Conservation (phyloP, 306 rosid species). For the Gastrolobium villosum region DNA sequence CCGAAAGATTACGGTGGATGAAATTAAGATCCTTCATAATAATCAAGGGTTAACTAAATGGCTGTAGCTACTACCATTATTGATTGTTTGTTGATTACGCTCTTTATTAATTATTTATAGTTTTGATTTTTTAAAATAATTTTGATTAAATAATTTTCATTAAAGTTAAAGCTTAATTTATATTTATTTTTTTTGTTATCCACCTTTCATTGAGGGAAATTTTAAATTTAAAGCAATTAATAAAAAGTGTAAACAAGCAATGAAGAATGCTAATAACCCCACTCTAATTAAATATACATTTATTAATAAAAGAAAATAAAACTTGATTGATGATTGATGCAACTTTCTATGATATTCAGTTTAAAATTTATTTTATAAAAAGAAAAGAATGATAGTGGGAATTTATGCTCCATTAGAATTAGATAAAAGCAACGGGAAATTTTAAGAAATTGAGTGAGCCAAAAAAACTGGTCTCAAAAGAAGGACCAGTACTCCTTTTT, state of each 20-base stretch:
- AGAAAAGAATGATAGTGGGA: slow-evolving; percentile 32
- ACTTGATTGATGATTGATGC: slow-evolving; percentile 19
- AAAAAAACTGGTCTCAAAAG: neutral
- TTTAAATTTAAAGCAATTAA: neutral
- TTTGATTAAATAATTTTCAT: neutral
- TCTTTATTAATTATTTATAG: neutral
- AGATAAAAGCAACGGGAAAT: neutral
- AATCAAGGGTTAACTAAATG: neutral
- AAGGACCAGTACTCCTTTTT: neutral
- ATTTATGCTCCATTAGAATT: slow-evolving; percentile 22
- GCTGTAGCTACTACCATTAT: neutral
- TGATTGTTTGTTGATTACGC: neutral
- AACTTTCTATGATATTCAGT: neutral
- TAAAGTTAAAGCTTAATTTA: neutral
- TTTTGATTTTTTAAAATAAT: neutral
- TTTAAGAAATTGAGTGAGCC: neutral
- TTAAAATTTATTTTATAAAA: neutral
- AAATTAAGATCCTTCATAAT: neutral
- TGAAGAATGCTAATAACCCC: neutral
- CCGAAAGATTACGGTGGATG: slow-evolving; percentile 9
- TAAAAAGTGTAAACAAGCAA: neutral
- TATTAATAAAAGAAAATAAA: neutral
- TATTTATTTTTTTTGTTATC: neutral
- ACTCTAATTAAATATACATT: neutral
- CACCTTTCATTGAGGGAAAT: neutral